Conservation (phyloP, 106 monocot genomes). For the Dioscorea alata region DNA sequence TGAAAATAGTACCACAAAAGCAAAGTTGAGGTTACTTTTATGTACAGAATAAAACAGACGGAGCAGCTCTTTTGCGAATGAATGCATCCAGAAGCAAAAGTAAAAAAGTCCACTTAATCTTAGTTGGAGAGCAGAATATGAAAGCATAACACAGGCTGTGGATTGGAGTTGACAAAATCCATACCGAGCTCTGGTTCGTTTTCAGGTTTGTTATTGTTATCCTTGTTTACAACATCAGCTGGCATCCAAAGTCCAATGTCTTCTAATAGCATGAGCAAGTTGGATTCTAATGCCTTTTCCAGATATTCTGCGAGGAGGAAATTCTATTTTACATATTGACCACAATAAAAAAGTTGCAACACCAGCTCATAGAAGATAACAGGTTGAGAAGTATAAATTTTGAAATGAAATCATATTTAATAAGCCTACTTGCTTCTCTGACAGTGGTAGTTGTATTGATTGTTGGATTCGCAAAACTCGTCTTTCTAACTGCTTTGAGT, state of each 20-base stretch:
- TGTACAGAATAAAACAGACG: too few relatives aligned
- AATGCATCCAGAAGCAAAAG: not conserved
- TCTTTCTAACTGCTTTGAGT: constrained; percentile 39
- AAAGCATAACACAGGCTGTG: not conserved
- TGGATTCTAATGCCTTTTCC: constrained; percentile 39
- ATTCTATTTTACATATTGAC: not conserved
- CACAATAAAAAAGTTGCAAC: not conserved
- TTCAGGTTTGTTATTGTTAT: constrained; percentile 56
- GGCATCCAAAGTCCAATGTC: constrained; percentile 83
- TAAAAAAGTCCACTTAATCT: not conserved
- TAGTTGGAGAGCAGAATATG: not conserved
- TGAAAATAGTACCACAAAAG: not conserved
- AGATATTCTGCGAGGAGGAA: constrained; percentile 39
- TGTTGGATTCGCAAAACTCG: constrained; percentile 19
- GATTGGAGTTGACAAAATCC: not conserved
- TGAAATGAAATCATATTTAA: not conserved
- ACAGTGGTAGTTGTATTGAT: constrained; percentile 20
- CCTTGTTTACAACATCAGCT: constrained; percentile 47
- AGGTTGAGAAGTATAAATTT: not conserved
- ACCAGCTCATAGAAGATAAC: not conserved
- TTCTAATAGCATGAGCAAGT: constrained; percentile 64
- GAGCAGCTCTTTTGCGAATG: too few relatives aligned
- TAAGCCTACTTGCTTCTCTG: constrained; percentile 54
- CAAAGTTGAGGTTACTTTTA: not conserved
- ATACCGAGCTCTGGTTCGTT: constrained; percentile 65